Evolutionary conservation across 2,329 filamentous ascomycete species (phyloP), one percentile per base, ranked within the genome.

Genomic region (Helminthosporium solani): DNA sequence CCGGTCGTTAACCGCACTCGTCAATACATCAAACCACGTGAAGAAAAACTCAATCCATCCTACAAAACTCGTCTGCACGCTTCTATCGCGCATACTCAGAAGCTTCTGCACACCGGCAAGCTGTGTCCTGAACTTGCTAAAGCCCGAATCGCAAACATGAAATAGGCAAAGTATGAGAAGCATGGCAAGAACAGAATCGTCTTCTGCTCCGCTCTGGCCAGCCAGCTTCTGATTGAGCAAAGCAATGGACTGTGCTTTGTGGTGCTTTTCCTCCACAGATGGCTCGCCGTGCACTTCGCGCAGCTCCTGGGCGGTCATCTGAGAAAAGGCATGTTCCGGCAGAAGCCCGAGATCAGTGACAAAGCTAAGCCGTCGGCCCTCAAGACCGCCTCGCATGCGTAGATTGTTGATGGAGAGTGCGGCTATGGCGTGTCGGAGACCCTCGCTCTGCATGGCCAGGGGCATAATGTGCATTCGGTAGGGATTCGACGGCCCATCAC

Each of bases 11-110:
- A 95, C 89, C 42, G 87, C 91, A 31, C 89, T 89, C 0, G 90
- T 90, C 73, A 96, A 89, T 44, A 91, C 89, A 68, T 96, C 92
- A 65, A 95, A 95, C 78, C 92, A 95, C 27, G 89, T 94, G 64
- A 96, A 96, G 57, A 96, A 84, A 33, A 89, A 85, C 61, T 95
- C 88, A 75, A 96, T 92, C 91, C 91, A 96, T 11, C 85, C 83
- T 47, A 89, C 87, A 50, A 90, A 87, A 40, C 83, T 75, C 11
- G 76, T 76, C 36, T 81, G 69, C 61, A 83, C 61, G 66, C 78
- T 71, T 65, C 82, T 76, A 54, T 86, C 81, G 48, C 90, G 81
- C 73, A 96, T 82, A 3, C 85, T 82, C 9, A 96, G 79, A 25
- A 97, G 83, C 75, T 95, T 95, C 72, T 90, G 91, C 31, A 96